Base-by-base conservation (phyloP, 2,329 filamentous ascomycete species). In the Ophiostoma novo-ulmi region DNA sequence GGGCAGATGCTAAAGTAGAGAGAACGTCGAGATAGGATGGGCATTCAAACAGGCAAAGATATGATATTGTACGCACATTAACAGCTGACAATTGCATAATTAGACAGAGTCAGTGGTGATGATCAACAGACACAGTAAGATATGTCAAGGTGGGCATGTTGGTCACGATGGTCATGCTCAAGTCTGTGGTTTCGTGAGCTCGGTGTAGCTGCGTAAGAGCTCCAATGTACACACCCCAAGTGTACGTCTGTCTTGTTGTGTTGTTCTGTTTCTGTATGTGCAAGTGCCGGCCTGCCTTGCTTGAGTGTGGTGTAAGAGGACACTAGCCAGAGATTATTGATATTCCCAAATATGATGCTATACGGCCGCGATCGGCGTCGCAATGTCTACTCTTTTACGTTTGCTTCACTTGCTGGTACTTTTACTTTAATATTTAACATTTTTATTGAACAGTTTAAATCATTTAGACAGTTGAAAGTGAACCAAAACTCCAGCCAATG, bases 401-500 rank as follows among this genome's bases (percentile, higher is more conserved):
- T 48, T n/a, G 17, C 44, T 48, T 48, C 44, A 48, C 44, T 48
- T 48, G 44, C 7, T 20, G 44, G n/a, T 31, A 11, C 20, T 22
- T 55, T 13, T 58, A 26, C n/a, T 31, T 58, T 58, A 14, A 26
- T 26, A 14, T 26, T 58, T 26, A 26, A 58, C 52, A 22, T 58
- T 58, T 58, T 26, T 58, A 58, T 14, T 58, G 11, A 17, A 63
- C 58, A 63, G 22, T 63, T 35, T 13, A 20, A 31, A 61, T 10
- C 55, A 55, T 55, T 55, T n/a, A 22, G 20, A n/a, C 48, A 61
- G 10, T 52, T 31, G 26, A 31, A 63, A 35, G 11, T 14, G 58
- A 63, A 35, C 58, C 58, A 35, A 14, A 63, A 63, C 58, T 63
- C 58, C 58, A 63, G 58, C 58, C 58, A 22, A 63, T 63, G 58